A percentile compares a stretch with the other conserved stretches of the same genome.
Conservation (phyloP, 2,329 filamentous ascomycete species). For the Beauveria rudraprayagi region DNA sequence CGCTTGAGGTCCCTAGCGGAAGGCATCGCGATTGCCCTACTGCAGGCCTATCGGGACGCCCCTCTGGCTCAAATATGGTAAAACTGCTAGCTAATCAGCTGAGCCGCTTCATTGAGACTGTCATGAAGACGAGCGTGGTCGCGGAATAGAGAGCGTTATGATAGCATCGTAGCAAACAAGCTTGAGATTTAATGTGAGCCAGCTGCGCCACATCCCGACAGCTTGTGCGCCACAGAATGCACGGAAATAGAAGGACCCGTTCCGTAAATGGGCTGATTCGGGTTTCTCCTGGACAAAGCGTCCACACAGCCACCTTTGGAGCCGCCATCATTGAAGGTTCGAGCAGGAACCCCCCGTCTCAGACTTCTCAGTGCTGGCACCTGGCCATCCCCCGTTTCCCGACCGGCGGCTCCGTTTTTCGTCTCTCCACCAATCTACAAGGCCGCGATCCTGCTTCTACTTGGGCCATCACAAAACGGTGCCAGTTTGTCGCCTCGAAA, state of each 20-base stretch:
- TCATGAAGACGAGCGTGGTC: neutral
- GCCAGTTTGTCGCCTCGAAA: neutral
- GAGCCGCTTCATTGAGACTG: neutral
- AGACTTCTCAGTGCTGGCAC: neutral
- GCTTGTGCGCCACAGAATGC: neutral
- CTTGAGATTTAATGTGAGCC: neutral
- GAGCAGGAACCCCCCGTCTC: neutral
- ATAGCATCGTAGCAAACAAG: no score
- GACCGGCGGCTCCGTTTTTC: conserved; percentile 11
- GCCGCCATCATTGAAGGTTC: neutral
- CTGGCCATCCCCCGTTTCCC: conserved; percentile 2
- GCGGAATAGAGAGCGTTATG: neutral
- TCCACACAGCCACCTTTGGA: neutral
- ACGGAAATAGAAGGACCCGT: neutral
- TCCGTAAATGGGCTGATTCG: neutral
- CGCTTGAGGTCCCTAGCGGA: conserved; percentile 22
- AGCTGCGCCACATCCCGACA: conserved; percentile 5
- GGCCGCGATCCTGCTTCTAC: conserved; percentile 1
- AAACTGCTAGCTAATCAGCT: neutral
- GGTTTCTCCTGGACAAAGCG: neutral
- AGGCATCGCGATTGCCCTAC: conserved; percentile 16
- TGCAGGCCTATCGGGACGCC: neutral
- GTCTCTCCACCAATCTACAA: conserved; percentile 11
- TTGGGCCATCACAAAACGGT: conserved; percentile 5
- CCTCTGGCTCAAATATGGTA: neutral